These are phyloP conservation scores for Acanthamoeba castellanii DNA, from an alignment of 208 protist genomes.

Conservation along the genomic window DNA sequence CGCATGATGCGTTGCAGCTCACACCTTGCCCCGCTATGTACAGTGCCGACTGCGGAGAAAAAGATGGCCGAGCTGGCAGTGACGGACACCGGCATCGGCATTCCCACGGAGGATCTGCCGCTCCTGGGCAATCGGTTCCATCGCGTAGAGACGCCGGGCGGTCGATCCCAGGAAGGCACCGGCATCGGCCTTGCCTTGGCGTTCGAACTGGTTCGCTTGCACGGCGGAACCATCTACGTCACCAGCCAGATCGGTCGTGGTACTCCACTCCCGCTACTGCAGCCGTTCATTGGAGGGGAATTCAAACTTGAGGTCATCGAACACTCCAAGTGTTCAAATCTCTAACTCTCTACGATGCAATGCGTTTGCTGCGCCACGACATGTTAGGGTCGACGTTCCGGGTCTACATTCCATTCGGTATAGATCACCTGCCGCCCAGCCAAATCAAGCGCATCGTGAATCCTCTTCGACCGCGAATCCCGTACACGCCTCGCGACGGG, in stretches of 20 bases:
- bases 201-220: slow-evolving; percentile 72
- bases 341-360: not conserved
- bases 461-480: not conserved
- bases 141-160: slow-evolving; percentile 58
- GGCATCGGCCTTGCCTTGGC: slow-evolving; percentile 74
- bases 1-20: not conserved
- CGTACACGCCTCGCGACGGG: too few relatives aligned
- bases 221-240: slow-evolving; percentile 68
- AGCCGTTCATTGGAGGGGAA: too few relatives aligned
- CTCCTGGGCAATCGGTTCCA: slow-evolving; percentile 71
- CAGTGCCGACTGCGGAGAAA: not conserved
- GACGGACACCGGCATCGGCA: slow-evolving; percentile 77
- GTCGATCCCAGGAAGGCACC: slow-evolving; percentile 61
- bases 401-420: slow-evolving; percentile 11
- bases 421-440: not conserved
- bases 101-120: slow-evolving; percentile 55
- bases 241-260: slow-evolving; percentile 38
- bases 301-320: too few relatives aligned
- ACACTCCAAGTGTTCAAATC: too few relatives aligned
- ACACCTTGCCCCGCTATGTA: not conserved
- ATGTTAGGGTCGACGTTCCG: slow-evolving; percentile 43
- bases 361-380: not conserved
- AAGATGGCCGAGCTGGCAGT: slow-evolving; percentile 52
- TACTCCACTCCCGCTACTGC: not conserved
- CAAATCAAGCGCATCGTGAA: slow-evolving; percentile 37